Conservation (phyloP, 768 basidiomycete species). For the Pleurotus tuoliensis region DNA sequence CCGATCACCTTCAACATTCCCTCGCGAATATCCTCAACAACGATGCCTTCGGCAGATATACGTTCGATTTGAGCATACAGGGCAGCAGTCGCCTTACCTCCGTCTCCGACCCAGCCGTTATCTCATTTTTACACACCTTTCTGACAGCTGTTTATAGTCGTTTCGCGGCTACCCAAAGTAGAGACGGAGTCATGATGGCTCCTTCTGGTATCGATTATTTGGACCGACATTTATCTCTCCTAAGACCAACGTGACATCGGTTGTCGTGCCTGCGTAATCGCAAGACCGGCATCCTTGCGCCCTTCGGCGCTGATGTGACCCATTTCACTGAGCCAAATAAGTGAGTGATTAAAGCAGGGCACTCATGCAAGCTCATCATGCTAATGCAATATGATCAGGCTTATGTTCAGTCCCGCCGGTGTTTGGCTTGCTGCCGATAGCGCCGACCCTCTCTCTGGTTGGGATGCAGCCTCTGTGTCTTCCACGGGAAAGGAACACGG, state of each 20-base stretch:
- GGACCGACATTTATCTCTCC: conserved; percentile 29
- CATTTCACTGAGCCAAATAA: conserved; percentile 28
- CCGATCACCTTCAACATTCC: conserved; percentile 20
- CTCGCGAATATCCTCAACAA: conserved; percentile 18
- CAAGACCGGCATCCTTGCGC: conserved; percentile 24
- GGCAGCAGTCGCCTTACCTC: conserved; percentile 20
- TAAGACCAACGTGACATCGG: conserved; percentile 34
- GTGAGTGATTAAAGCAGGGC: conserved; percentile 9
- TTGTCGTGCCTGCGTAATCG: conserved; percentile 24
- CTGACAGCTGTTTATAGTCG: conserved; percentile 18
- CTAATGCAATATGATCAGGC: conserved; percentile 11
- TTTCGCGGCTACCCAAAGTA: conserved; percentile 18
- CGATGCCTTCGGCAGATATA: conserved; percentile 10
- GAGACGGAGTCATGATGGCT: conserved; percentile 27
- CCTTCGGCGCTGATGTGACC: conserved; percentile 21
- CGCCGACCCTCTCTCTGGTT: conserved; percentile 35
- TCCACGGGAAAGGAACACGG: conserved; percentile 25
- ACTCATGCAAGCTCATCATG: neutral
- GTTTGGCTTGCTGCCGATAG: conserved; percentile 34
- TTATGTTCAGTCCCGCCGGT: conserved; percentile 35
- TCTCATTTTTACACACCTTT: neutral
- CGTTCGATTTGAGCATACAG: conserved; percentile 15
- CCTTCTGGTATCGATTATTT: conserved; percentile 31
- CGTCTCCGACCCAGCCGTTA: conserved; percentile 17
- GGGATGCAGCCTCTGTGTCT: conserved; percentile 34